Conservation (phyloP, 768 basidiomycete species). For the Nidularia pulvinata region DNA sequence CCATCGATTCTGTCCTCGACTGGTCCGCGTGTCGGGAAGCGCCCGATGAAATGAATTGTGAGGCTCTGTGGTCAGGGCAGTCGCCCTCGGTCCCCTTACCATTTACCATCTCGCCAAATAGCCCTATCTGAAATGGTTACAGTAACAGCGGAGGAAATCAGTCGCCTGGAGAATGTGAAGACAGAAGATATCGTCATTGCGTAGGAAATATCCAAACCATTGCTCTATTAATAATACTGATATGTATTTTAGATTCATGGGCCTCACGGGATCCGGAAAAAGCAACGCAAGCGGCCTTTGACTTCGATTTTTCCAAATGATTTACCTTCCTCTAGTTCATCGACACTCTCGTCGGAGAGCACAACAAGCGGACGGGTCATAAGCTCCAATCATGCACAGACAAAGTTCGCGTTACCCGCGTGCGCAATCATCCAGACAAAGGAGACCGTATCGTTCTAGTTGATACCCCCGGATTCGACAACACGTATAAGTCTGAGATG, state of each 20-base stretch:
- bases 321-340: slow-evolving; percentile 6
- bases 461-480: slow-evolving; percentile 14
- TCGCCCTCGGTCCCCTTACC: too few species aligned
- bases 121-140: too few species aligned
- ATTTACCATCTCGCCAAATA: too few species aligned
- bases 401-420: neutral
- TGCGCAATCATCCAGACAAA: neutral
- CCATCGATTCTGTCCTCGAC: too few species aligned
- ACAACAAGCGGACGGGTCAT: slow-evolving; percentile 1
- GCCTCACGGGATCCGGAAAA: slow-evolving; percentile 7
- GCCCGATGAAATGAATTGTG: too few species aligned
- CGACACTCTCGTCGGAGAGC: slow-evolving; percentile 3
- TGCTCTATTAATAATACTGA: neutral
- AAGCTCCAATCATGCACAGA: slow-evolving; percentile 8
- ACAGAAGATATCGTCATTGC: neutral
- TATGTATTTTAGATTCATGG: slow-evolving; percentile 5
- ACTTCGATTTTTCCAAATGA: neutral
- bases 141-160: too few species aligned
- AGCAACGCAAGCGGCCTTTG: slow-evolving; percentile 1
- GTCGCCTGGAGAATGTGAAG: too few species aligned
- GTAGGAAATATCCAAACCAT: neutral
- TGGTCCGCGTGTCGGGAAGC: too few species aligned
- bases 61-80: too few species aligned
- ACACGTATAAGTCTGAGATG: slow-evolving; percentile 2
- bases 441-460: slow-evolving; percentile 5